Base-by-base conservation (phyloP, 768 basidiomycete genomes). In the Mycena crocata region DNA sequence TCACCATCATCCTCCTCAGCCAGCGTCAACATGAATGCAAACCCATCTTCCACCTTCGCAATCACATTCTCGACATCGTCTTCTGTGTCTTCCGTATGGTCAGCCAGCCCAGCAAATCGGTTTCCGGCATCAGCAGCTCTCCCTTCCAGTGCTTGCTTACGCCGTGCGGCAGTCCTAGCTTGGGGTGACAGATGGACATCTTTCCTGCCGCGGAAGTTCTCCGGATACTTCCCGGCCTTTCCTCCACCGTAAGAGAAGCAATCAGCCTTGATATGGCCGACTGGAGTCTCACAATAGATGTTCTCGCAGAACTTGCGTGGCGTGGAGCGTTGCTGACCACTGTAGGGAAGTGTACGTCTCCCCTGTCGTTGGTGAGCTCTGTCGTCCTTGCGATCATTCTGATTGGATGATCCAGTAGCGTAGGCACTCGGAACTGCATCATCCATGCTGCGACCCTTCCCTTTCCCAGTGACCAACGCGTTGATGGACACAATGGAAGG, bases 211-310 rank as follows among this genome's bases (percentile, higher is more conserved):
- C 54, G n/a, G 46, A 44, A 71, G 37, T 35, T 35, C 17, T 45
- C 57, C 2, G 71, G 71, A 28, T 68, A 68, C 51, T 78, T 73
- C 0, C 77, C 77, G 17, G 68, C 74, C 30, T 75, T 78, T 13
- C 77, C 77, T n/a, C 77, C 76, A 1, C 72, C 71, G n/a, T 72
- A 71, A 0, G 62, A 55, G 71, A 74, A 78, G 57, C 77, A 79
- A 23, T 77, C 63, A 0, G 45, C 64, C 34, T 63, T 57, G 17
- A 42, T 13, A 45, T 77, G 77, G 1, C 77, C 73, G 1, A 57
- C 7, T 0, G 71, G 71, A 1, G 44, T 51, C 6, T 64, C 60
- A 51, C 77, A 79, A 42, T 71, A 74, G 6, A 5, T 6, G 49
- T 69, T 71, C 5, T 71, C 61, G 51, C 70, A 71, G 49, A 68